Conservation (phyloP, 345 rosid species). For the Psidium guajava region DNA sequence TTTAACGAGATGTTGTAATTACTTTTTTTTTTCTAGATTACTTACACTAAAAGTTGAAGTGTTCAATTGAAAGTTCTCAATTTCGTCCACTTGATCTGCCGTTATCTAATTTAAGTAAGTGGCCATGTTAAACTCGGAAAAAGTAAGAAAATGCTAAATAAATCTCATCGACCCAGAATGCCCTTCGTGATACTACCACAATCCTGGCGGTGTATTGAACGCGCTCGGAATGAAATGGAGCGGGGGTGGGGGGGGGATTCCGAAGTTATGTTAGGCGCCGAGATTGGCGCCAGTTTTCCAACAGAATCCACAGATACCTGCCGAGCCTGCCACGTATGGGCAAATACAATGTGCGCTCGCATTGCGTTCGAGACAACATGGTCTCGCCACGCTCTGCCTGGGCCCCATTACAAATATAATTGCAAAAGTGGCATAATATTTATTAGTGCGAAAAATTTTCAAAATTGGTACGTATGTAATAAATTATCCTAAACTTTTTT, state of each 20-base stretch:
- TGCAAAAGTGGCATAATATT: neutral
- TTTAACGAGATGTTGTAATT: no score
- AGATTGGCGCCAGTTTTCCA: neutral
- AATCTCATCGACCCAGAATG: no score
- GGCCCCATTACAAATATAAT: neutral
- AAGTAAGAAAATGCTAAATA: no score
- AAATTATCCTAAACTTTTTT: no score
- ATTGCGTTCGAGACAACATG: neutral
- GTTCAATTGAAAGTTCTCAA: no score
- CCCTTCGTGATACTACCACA: neutral
- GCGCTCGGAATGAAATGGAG: neutral
- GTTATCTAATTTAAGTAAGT: no score
- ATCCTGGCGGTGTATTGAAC: neutral
- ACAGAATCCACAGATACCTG: neutral
- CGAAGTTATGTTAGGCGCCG: neutral
- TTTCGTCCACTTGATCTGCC: no score
- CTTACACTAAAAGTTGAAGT: no score
- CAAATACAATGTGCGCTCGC: neutral
- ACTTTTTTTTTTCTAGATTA: no score
- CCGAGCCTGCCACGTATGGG: neutral
- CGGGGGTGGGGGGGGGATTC: neutral
- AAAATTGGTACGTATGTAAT: no score
- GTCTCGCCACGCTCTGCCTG: neutral
- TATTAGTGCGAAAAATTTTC: no score
- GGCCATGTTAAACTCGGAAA: no score